Percentiles rank a stretch among this genome's conserved stretches.
Conservation (phyloP, 2,329 filamentous ascomycete genomes). For the Aspergillus chevalieri region DNA sequence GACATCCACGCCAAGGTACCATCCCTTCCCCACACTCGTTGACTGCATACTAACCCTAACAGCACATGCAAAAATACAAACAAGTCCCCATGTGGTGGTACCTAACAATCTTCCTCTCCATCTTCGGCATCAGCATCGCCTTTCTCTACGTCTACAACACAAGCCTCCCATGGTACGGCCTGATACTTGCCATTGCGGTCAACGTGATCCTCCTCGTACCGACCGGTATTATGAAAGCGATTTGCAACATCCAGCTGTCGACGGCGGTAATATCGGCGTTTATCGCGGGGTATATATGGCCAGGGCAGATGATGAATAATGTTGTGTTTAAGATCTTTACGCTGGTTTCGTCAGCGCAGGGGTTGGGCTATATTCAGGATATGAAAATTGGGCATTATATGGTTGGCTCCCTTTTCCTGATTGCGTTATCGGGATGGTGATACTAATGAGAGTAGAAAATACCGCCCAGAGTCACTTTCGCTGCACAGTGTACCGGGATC, state of each 20-base stretch:
- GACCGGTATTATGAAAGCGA: conserved; percentile 14
- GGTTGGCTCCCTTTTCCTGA: conserved; percentile 4
- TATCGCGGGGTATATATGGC: conserved; percentile 24
- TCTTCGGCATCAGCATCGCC: conserved; percentile 42
- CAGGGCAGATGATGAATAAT: conserved; percentile 27
- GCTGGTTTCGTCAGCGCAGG: conserved; percentile 20
- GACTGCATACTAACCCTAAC: conserved; percentile 7
- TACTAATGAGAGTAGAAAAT: conserved; percentile 25
- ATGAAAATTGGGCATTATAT: conserved; percentile 25
- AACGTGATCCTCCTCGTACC: conserved; percentile 11
- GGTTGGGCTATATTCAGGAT: conserved; percentile 22
- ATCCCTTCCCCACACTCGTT: background rate
- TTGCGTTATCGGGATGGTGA: background rate
- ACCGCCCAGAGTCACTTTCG: conserved; percentile 43
- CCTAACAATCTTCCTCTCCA: conserved; percentile 35
- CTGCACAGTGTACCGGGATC: conserved; percentile 43
- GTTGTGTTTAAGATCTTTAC: conserved; percentile 17
- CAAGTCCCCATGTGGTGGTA: conserved; percentile 54
- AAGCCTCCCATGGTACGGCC: conserved; percentile 34
- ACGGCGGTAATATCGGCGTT: conserved; percentile 10
- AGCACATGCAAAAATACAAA: conserved; percentile 47
- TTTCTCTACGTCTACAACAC: conserved; percentile 23
- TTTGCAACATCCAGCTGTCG: conserved; percentile 12
- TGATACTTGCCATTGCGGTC: conserved; percentile 10
- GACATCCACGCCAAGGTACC: conserved; percentile 43